Conservation (phyloP, 352 stramenopile genomes). For the Phytophthora multivora region DNA sequence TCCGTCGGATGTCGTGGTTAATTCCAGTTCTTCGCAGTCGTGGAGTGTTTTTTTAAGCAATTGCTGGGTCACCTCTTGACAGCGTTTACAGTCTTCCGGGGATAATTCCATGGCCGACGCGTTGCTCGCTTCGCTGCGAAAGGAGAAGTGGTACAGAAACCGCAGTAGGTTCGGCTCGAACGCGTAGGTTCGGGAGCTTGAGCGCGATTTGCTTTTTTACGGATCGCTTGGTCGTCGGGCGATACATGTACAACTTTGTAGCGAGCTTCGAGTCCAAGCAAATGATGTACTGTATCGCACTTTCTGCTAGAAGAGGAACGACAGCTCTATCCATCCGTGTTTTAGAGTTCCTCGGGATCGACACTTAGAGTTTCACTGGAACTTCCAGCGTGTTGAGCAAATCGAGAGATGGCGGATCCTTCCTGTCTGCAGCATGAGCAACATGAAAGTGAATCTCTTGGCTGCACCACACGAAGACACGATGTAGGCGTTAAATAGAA, state of each 20-base stretch:
- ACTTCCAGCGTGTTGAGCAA: background rate
- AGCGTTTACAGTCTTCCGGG: conserved; percentile 16
- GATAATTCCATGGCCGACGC: conserved; percentile 19
- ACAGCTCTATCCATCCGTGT: conserved; percentile 9
- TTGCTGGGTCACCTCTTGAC: conserved; percentile 18
- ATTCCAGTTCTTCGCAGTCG: conserved; percentile 24
- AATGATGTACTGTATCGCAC: background rate
- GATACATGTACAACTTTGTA: background rate
- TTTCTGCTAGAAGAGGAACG: conserved; percentile 16
- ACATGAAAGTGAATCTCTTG: too few species aligned
- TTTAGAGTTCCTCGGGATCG: background rate
- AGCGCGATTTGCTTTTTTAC: conserved; percentile 14
- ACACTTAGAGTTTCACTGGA: background rate
- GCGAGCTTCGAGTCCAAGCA: background rate
- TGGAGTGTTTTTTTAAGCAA: conserved; percentile 24
- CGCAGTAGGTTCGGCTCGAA: conserved; percentile 1
- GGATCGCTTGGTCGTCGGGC: conserved; percentile 20
- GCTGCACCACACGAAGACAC: background rate
- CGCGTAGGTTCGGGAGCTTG: background rate
- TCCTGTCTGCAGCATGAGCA: background rate
- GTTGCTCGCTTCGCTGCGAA: background rate
- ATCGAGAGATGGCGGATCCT: conserved; percentile 1
- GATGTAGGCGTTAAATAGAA: too few species aligned
- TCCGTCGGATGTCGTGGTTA: background rate
- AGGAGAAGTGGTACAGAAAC: conserved; percentile 5